A percentile compares a stretch with the other conserved stretches of the same genome.
phyloP scores from a whole-genome alignment of 805 yeast species.

The Kodamaea laetipori region DNA sequence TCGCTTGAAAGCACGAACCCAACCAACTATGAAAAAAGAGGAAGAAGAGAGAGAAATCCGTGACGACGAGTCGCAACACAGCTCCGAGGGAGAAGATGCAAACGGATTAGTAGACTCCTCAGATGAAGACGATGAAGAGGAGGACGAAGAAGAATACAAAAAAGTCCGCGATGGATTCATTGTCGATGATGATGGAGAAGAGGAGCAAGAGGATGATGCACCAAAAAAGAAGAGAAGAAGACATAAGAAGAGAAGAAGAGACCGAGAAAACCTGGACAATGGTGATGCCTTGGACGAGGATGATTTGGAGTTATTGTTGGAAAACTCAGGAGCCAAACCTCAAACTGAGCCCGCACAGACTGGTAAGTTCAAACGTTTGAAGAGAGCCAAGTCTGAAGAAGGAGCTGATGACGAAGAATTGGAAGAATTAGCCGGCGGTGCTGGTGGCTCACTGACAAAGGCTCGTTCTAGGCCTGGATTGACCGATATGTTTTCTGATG shows the following conservation, averaged over 20 bases:
- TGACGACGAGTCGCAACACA: conserved; percentile 27
- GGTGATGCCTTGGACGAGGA: conserved; percentile 88
- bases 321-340: conserved; percentile 79
- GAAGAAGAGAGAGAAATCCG: conserved; percentile 42
- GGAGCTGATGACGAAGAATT: conserved; percentile 43
- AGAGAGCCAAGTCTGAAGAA: conserved; percentile 56
- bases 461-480: conserved; percentile 38
- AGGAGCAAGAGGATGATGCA: conserved; percentile 41
- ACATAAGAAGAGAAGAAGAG: conserved; percentile 44
- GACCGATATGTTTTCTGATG: conserved; percentile 72
- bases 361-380: conserved; percentile 74
- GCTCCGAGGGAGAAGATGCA: conserved; percentile 31
- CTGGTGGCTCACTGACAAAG: conserved; percentile 19
- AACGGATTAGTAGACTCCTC: conserved; percentile 58
- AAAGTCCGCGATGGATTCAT: conserved; percentile 88
- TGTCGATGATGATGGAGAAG: conserved; percentile 81
- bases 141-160: conserved; percentile 84
- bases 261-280: conserved; percentile 38
- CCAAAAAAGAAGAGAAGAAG: conserved; percentile 28
- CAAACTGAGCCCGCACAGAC: conserved; percentile 30
- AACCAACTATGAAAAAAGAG: conserved; percentile 33
- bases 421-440: conserved; percentile 26
- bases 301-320: conserved; percentile 88
- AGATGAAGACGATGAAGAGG: conserved; percentile 87
- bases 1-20: background rate